phyloP scores from a whole-genome alignment of 2,329 filamentous ascomycete genomes.

The Fusarium chaquense region DNA sequence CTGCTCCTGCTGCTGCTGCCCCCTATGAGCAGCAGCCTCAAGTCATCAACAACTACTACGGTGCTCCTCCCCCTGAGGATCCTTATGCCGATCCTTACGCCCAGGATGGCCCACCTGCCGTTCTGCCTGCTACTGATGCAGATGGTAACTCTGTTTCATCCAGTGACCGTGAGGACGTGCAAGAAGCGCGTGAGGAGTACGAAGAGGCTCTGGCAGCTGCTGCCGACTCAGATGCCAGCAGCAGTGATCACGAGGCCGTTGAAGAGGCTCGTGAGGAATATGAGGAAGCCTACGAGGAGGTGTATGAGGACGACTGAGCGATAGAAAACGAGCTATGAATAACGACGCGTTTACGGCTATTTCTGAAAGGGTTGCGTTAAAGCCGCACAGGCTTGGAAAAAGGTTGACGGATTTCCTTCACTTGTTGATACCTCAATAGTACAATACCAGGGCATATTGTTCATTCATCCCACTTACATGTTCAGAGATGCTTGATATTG shows the following conservation, averaged over 20 bases:
- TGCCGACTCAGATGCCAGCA: conserved; percentile 59
- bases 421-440: conserved; percentile 39
- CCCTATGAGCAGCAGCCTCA: background rate
- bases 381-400: conserved; percentile 27
- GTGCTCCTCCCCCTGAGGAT: conserved; percentile 35
- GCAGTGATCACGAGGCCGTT: conserved; percentile 64
- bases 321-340: conserved; percentile 34
- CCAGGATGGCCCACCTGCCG: conserved; percentile 48
- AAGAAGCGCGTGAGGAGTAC: conserved; percentile 58
- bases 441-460: conserved; percentile 27
- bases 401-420: conserved; percentile 24
- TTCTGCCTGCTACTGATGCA: conserved; percentile 55
- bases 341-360: conserved; percentile 41
- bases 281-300: conserved; percentile 53
- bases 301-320: conserved; percentile 45
- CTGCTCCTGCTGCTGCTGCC: conserved; percentile 11
- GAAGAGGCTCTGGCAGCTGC: conserved; percentile 58
- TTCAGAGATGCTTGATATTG: background rate
- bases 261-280: conserved; percentile 66
- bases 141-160: conserved; percentile 58
- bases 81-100: conserved; percentile 28
- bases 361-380: conserved; percentile 32
- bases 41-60: conserved; percentile 33
- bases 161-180: conserved; percentile 58
- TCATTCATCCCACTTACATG: conserved; percentile 9